phyloP scores from a whole-genome alignment of 2,329 filamentous ascomycete species.

The Colletotrichum chlorophyti region DNA sequence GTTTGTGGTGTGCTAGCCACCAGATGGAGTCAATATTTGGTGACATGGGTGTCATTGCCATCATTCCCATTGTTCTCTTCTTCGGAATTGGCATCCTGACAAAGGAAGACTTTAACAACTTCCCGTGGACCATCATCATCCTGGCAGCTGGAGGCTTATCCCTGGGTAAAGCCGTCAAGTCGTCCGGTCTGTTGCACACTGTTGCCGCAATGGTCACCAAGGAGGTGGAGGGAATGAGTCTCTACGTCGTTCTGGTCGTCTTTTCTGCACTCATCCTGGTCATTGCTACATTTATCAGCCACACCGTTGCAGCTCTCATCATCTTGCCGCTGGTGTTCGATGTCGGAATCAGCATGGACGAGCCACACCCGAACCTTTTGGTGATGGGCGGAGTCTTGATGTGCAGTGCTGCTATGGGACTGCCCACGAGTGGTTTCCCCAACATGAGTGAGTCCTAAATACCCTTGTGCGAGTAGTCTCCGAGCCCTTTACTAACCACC shows the following conservation, averaged over 20 bases:
- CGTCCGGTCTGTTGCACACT: slow-evolving; percentile 88
- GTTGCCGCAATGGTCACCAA: slow-evolving; percentile 80
- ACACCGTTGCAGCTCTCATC: slow-evolving; percentile 95
- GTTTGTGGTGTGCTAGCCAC: slow-evolving; percentile 91
- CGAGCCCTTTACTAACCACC: not conserved
- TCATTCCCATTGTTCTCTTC: slow-evolving; percentile 94
- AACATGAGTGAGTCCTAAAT: slow-evolving; percentile 93
- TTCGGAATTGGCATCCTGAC: slow-evolving; percentile 96
- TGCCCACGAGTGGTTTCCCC: slow-evolving; percentile 95
- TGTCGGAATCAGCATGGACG: slow-evolving; percentile 83
- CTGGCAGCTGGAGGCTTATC: slow-evolving; percentile 92
- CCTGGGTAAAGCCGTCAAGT: slow-evolving; percentile 92
- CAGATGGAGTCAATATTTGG: slow-evolving; percentile 88
- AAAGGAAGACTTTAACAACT: slow-evolving; percentile 99
- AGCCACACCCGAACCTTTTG: slow-evolving; percentile 91
- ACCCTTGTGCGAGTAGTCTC: too few relatives aligned
- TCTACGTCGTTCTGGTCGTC: slow-evolving; percentile 87
- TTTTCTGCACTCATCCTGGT: slow-evolving; percentile 87
- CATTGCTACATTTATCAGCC: slow-evolving; percentile 96
- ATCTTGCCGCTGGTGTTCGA: slow-evolving; percentile 89
- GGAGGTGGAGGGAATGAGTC: slow-evolving; percentile 76
- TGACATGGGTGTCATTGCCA: slow-evolving; percentile 98
- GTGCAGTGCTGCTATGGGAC: slow-evolving; percentile 96
- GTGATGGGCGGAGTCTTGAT: slow-evolving; percentile 96
- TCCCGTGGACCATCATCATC: slow-evolving; percentile 99